Evolutionary conservation across 1,139 yeast species (phyloP).

Genomic region (Arxiozyma heterogenica): DNA sequence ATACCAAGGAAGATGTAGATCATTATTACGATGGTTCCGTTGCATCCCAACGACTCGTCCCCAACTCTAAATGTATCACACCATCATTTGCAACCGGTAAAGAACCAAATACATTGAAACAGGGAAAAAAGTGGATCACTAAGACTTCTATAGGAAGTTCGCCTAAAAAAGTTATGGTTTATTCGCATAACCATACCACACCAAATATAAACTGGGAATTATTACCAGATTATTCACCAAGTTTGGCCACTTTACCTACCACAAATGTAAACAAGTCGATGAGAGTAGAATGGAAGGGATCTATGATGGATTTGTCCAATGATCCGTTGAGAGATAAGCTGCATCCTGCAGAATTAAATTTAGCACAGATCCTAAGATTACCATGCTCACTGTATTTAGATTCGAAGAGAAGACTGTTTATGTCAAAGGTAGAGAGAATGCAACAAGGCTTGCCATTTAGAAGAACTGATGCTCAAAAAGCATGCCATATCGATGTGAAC

Average conservation of each 20-base stretch:
- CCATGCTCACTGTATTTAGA: conserved; percentile 85
- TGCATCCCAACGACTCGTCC: not conserved
- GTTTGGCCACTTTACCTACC: conserved; percentile 51
- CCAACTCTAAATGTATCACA: not conserved
- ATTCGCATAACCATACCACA: conserved; percentile 10
- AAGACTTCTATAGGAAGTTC: not conserved
- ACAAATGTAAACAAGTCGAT: conserved; percentile 54
- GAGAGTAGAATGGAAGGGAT: conserved; percentile 96
- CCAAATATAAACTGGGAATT: conserved; percentile 47
- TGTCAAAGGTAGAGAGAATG: conserved; percentile 75
- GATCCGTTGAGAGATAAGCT: conserved; percentile 66
- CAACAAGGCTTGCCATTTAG: conserved; percentile 75
- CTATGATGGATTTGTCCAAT: conserved; percentile 80
- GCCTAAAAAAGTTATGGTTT: not conserved
- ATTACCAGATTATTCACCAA: conserved; percentile 67
- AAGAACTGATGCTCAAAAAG: conserved; percentile 96
- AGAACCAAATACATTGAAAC: not conserved
- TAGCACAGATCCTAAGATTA: conserved; percentile 78
- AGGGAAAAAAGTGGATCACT: not conserved
- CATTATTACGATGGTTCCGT: not conserved
- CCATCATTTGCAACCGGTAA: not conserved
- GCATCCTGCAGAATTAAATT: conserved; percentile 81
- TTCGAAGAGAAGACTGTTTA: conserved; percentile 81
- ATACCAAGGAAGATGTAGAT: not conserved
- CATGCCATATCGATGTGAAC: conserved; percentile 93